Evolutionary conservation across 2,329 filamentous ascomycete species (phyloP).

Genomic region (Simplicillium aogashimaense): DNA sequence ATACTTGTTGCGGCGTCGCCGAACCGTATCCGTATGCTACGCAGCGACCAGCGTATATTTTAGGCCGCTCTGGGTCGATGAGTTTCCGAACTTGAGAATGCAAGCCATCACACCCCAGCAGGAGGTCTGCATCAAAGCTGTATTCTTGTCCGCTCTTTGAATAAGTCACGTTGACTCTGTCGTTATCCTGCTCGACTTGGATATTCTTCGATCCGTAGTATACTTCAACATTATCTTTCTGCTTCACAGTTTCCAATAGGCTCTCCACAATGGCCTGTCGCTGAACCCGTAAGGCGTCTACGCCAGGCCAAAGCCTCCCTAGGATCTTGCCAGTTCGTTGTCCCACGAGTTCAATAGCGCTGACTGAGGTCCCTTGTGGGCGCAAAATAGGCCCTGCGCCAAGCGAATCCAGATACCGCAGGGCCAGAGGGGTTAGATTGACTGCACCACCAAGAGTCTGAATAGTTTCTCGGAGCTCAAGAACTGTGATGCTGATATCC

Average conservation of each 20-base stretch:
- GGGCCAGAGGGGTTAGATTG: slow-evolving; percentile 35
- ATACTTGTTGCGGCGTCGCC: slow-evolving; percentile 1
- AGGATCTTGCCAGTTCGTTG: slow-evolving; percentile 15
- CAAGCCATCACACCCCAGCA: slow-evolving; percentile 28
- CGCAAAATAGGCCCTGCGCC: slow-evolving; percentile 19
- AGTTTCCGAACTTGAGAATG: slow-evolving; percentile 23
- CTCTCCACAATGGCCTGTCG: slow-evolving; percentile 15
- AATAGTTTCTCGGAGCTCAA: slow-evolving; percentile 33
- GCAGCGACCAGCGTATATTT: slow-evolving; percentile 23
- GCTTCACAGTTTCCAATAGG: slow-evolving; percentile 10
- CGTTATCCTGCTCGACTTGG: slow-evolving; percentile 8
- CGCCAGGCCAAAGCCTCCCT: slow-evolving; percentile 13
- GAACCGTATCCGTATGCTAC: slow-evolving; percentile 13
- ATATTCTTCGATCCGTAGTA: slow-evolving; percentile 10
- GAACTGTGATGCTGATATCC: slow-evolving; percentile 33
- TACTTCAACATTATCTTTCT: slow-evolving; percentile 6
- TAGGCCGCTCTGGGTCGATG: slow-evolving; percentile 13
- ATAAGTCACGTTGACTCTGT: slow-evolving; percentile 1
- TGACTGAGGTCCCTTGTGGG: slow-evolving; percentile 7
- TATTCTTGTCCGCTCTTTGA: not conserved
- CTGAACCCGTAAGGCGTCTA: slow-evolving; percentile 16
- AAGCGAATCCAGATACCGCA: slow-evolving; percentile 30
- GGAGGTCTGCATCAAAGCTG: slow-evolving; percentile 12
- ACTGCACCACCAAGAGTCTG: slow-evolving; percentile 34
- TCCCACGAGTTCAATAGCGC: slow-evolving; percentile 17